Evolutionary conservation across 306 rosid species (phyloP).

Genomic region (Dryas drummondii): DNA sequence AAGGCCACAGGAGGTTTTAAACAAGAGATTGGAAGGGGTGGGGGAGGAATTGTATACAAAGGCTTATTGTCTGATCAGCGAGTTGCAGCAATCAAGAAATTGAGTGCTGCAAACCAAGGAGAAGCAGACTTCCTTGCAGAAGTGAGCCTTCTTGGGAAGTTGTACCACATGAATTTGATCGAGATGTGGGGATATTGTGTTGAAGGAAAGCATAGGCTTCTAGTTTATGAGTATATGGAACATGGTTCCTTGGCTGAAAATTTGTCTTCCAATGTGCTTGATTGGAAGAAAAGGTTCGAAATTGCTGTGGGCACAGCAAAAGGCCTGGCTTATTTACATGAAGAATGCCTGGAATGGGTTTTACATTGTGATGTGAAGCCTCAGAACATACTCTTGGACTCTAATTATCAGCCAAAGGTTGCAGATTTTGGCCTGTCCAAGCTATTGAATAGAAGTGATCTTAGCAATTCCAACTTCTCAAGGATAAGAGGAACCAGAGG

Average conservation of each 20-base stretch:
- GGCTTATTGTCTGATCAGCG: slow-evolving; percentile 36
- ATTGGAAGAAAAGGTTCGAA: slow-evolving; percentile 36
- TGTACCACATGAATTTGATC: slow-evolving; percentile 58
- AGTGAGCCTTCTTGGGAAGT: slow-evolving; percentile 48
- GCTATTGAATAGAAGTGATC: slow-evolving; percentile 23
- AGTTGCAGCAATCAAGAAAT: slow-evolving; percentile 38
- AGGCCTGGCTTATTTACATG: slow-evolving; percentile 48
- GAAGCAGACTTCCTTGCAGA: slow-evolving; percentile 54
- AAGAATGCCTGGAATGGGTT: slow-evolving; percentile 57
- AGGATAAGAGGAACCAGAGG: slow-evolving; percentile 55
- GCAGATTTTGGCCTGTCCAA: slow-evolving; percentile 57
- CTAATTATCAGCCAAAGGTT: slow-evolving; percentile 46
- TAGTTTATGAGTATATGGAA: slow-evolving; percentile 48
- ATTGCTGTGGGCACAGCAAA: slow-evolving; percentile 45
- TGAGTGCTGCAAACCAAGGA: slow-evolving; percentile 37
- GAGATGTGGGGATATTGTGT: slow-evolving; percentile 51
- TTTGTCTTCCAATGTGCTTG: slow-evolving; percentile 26
- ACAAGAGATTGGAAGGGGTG: slow-evolving; percentile 54
- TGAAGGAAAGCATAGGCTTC: slow-evolving; percentile 42
- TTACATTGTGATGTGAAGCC: slow-evolving; percentile 61
- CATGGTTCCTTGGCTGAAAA: slow-evolving; percentile 40
- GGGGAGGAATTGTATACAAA: slow-evolving; percentile 46
- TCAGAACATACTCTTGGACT: slow-evolving; percentile 48
- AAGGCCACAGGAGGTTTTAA: slow-evolving; percentile 40
- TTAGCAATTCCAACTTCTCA: slow-evolving; percentile 24